Percentiles rank a stretch among this genome's conserved stretches.
phyloP scores from a whole-genome alignment of 345 rosid species.

The Psidium friedrichsthalianum region DNA sequence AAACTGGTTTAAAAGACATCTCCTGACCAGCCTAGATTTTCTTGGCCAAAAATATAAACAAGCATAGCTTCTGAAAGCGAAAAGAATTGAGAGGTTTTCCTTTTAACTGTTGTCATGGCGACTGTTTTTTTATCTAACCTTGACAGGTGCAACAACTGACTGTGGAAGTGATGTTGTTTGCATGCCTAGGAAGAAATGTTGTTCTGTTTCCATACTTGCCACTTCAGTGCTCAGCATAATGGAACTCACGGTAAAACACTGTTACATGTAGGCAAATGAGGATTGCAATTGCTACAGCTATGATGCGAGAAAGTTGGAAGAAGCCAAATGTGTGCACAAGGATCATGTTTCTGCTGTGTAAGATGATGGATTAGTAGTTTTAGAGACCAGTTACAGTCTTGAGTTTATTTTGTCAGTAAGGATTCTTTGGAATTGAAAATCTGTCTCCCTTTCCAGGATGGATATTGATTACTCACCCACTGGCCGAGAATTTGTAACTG shows the following conservation, averaged over 20 bases:
- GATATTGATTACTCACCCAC: slow-evolving; percentile 98
- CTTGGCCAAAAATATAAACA: not conserved
- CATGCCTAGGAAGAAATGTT: not conserved
- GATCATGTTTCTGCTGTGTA: slow-evolving; percentile 99
- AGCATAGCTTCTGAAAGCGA: not conserved
- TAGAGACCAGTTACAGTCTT: not conserved
- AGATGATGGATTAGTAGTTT: slow-evolving; percentile 12
- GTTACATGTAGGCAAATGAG: slow-evolving; percentile 80
- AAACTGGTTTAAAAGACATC: not conserved
- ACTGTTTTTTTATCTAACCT: not conserved
- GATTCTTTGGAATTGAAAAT: not conserved
- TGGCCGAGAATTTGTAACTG: slow-evolving; percentile 96
- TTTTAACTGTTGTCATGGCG: not conserved
- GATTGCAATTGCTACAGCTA: slow-evolving; percentile 90
- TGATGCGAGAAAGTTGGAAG: slow-evolving; percentile 77
- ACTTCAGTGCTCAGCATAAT: not conserved
- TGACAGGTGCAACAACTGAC: not conserved
- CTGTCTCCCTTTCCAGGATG: slow-evolving; percentile 43
- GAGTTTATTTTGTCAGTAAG: not conserved
- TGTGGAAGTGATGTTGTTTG: not conserved
- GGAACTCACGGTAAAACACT: not conserved
- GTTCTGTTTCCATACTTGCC: not conserved
- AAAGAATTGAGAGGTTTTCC: not conserved
- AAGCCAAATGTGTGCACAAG: slow-evolving; percentile 88
- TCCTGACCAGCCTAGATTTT: not conserved